Evolutionary conservation across 257 asterid species (phyloP), one percentile per base, ranked within the genome.

Genomic region (Fraxinus anomala): DNA sequence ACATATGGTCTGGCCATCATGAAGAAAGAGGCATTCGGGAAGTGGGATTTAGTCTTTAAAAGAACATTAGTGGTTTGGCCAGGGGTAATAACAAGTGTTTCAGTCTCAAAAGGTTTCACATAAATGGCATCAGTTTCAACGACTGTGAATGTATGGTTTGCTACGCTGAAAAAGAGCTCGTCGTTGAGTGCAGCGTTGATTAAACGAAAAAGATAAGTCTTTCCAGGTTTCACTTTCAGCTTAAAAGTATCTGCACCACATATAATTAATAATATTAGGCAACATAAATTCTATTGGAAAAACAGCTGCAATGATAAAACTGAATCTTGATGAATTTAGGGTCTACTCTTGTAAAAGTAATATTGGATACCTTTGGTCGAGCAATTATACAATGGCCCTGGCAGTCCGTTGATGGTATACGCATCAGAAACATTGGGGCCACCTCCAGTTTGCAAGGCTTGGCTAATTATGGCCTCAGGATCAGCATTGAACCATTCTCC

Each of bases 401-500:
- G 95, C 71, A 90, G 85, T 14, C 95, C 90, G 34, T 90, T 90
- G 76, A 90, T 77, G 73, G 95, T 90, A 39, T 90, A 88, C 31
- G 92, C 89, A 61, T 90, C 88, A 26, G 95, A 88, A 34, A 90
- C 91, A 26, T 90, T 90, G 1, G 91, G 92, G 1, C 93, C 92
- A 30, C 93, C 93, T 8, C 96, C 92, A 0, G 90, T 82, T 77
- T 78, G 86, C 10, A 85, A 73, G 23, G 96, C 93, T 83, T 89
- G 91, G 21, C 63, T 76, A 47, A 91, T 89, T 79, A 91, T 86
- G 13, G 91, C 89, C 80, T 91, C 91, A n/a, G 92, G 68, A n/a
- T 91, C 92, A 4, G 65, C 76, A 68, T 87, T 88, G 81, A 86
- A 91, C 96, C 94, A 89, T 83, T 91, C 96, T 36, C 94, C 96